Conservation (phyloP, 305 asterid species). For the Fraxinus baroniana region DNA sequence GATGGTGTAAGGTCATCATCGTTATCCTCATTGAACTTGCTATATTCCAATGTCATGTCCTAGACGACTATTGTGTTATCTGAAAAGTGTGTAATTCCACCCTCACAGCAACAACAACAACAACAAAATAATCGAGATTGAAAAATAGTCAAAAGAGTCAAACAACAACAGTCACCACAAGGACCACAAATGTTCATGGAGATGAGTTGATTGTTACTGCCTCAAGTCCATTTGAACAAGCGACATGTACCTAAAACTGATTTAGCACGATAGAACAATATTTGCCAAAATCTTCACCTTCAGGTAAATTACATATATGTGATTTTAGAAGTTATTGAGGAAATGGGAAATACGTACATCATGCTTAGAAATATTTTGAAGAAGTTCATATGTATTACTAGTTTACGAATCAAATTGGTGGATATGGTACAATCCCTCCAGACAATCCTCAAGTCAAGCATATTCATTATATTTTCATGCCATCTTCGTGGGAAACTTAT, state of each 20-base stretch:
- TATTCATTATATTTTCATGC: constrained; percentile 88
- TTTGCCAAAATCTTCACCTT: constrained; percentile 95
- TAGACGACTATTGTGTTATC: no score
- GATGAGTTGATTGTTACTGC: constrained; percentile 90
- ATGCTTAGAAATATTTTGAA: constrained; percentile 82
- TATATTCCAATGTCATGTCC: no score
- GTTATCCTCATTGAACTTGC: no score
- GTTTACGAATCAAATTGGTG: constrained; percentile 88
- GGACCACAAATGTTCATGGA: constrained; percentile 89
- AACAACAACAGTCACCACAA: constrained; percentile 86
- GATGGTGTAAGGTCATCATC: no score
- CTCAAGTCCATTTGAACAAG: constrained; percentile 90
- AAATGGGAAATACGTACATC: constrained; percentile 91
- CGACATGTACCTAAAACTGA: constrained; percentile 84
- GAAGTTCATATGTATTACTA: constrained; percentile 92
- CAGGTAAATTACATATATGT: constrained; percentile 96
- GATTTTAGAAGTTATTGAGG: constrained; percentile 96
- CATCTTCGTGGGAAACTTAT: constrained; percentile 99
- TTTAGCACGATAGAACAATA: constrained; percentile 94
- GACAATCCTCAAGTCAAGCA: constrained; percentile 99
- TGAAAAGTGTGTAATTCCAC: constrained; percentile 40
- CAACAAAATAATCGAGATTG: constrained; percentile 96
- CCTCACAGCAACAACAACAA: constrained; percentile 61
- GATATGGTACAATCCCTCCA: constrained; percentile 92
- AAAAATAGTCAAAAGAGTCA: constrained; percentile 98